Conservation (phyloP, 306 rosid genomes). For the Vachellia pachyceras region DNA sequence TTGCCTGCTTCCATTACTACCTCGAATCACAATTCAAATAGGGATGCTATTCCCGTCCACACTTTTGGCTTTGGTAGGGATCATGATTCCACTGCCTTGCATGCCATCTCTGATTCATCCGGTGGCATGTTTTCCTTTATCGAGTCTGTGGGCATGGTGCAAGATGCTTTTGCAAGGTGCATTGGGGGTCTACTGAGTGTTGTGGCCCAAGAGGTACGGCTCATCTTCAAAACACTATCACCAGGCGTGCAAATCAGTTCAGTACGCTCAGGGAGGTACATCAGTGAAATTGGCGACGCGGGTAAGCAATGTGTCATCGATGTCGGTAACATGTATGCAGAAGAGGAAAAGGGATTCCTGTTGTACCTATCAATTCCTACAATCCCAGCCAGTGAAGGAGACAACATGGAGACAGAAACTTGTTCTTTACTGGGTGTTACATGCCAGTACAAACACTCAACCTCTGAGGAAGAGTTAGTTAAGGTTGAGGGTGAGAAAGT, state of each 20-base stretch:
- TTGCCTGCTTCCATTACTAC: constrained; percentile 45
- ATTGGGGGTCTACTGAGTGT: constrained; percentile 74
- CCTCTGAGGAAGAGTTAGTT: constrained; percentile 47
- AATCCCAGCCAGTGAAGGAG: constrained; percentile 12
- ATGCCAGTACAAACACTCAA: constrained; percentile 52
- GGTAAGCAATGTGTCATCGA: constrained; percentile 48
- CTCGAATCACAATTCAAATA: not conserved
- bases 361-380: constrained; percentile 55
- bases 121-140: constrained; percentile 75
- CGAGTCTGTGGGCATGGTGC: constrained; percentile 62
- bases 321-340: constrained; percentile 66
- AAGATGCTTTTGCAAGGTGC: constrained; percentile 80
- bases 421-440: constrained; percentile 49
- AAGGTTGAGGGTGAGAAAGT: constrained; percentile 46
- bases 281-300: constrained; percentile 38
- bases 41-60: constrained; percentile 53
- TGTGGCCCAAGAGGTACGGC: constrained; percentile 60
- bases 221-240: constrained; percentile 46
- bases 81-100: constrained; percentile 63
- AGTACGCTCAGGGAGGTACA: constrained; percentile 62
- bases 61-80: constrained; percentile 70
- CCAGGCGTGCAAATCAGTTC: constrained; percentile 49
- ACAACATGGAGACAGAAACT: constrained; percentile 39
- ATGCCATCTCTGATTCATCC: constrained; percentile 58
- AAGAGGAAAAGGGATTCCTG: constrained; percentile 65